These are phyloP conservation scores for Xylaria sp. DNA, from an alignment of 2,329 filamentous ascomycete genomes.

Conservation along the genomic window DNA sequence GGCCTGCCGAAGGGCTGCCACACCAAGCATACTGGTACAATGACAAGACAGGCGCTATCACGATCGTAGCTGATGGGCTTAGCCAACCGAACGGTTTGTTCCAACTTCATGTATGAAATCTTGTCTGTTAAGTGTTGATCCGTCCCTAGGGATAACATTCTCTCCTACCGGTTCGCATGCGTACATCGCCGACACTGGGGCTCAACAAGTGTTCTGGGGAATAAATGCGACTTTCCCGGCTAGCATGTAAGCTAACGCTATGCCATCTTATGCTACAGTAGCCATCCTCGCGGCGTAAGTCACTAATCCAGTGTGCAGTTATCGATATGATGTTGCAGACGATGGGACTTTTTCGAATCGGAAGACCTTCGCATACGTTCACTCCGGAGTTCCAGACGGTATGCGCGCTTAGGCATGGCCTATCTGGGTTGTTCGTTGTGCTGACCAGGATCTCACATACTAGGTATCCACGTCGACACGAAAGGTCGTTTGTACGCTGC, in stretches of 20 bases:
- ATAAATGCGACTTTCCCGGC: slow-evolving; percentile 55
- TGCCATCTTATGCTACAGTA: no score
- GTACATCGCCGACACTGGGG: slow-evolving; percentile 69
- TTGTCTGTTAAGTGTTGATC: neutral
- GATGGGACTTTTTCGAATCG: slow-evolving; percentile 61
- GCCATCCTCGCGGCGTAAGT: neutral
- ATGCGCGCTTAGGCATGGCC: slow-evolving; percentile 35
- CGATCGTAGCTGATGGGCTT: slow-evolving; percentile 68
- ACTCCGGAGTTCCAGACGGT: slow-evolving; percentile 69
- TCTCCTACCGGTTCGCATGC: slow-evolving; percentile 62
- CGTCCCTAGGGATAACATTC: slow-evolving; percentile 61
- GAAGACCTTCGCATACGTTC: slow-evolving; percentile 66
- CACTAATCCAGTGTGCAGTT: slow-evolving; percentile 48
- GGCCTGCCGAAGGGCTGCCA: slow-evolving; percentile 62
- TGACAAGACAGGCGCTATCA: slow-evolving; percentile 60
- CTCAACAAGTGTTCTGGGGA: slow-evolving; percentile 58
- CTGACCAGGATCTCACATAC: slow-evolving; percentile 52
- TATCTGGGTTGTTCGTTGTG: slow-evolving; percentile 17
- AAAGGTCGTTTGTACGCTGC: slow-evolving; percentile 66
- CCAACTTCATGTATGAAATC: neutral
- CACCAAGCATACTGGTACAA: slow-evolving; percentile 70
- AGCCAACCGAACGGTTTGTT: slow-evolving; percentile 62
- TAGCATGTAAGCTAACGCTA: slow-evolving; percentile 58
- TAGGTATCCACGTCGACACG: slow-evolving; percentile 65
- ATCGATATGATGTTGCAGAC: slow-evolving; percentile 57